Evolutionary conservation across 345 rosid genomes (phyloP).

Genomic region (Zanthoxylum bungeanum): DNA sequence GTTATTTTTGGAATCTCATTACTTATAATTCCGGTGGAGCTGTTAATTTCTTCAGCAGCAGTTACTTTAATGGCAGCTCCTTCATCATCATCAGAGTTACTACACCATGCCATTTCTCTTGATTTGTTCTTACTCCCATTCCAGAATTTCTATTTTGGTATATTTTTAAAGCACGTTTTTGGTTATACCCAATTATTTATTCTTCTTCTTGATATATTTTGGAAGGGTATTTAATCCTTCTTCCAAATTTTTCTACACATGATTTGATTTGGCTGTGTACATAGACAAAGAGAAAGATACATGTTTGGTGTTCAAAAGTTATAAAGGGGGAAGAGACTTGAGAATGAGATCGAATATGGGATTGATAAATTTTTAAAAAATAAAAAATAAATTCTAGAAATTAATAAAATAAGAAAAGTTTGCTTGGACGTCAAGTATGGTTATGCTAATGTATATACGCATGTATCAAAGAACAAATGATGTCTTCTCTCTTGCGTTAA

Average conservation of each 20-base stretch:
- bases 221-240: slow-evolving; percentile 25
- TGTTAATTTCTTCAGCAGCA: background rate
- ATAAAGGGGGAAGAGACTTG: slow-evolving; percentile 14
- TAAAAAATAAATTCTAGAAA: background rate
- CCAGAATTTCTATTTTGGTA: background rate
- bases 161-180: slow-evolving; percentile 29
- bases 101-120: slow-evolving; percentile 65
- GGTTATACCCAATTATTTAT: slow-evolving; percentile 18
- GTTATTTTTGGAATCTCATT: slow-evolving; percentile 19
- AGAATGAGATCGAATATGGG: background rate
- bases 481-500: slow-evolving; percentile 4
- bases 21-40: slow-evolving; percentile 17
- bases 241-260: slow-evolving; percentile 17
- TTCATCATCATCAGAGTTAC: slow-evolving; percentile 38
- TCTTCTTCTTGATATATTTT: slow-evolving; percentile 16
- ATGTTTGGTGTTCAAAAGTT: background rate
- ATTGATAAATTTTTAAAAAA: no score
- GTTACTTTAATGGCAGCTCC: slow-evolving; percentile 20
- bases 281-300: slow-evolving; percentile 13
- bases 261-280: background rate
- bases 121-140: slow-evolving; percentile 25
- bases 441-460: slow-evolving; percentile 40
- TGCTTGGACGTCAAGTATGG: slow-evolving; percentile 83
- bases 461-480: slow-evolving; percentile 29
- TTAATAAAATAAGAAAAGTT: slow-evolving; percentile 31